A percentile compares a stretch with the other conserved stretches of the same genome.
Evolutionary conservation across 2,329 filamentous ascomycete genomes (phyloP).

Genomic region (Plectosphaerella cucumerina): DNA sequence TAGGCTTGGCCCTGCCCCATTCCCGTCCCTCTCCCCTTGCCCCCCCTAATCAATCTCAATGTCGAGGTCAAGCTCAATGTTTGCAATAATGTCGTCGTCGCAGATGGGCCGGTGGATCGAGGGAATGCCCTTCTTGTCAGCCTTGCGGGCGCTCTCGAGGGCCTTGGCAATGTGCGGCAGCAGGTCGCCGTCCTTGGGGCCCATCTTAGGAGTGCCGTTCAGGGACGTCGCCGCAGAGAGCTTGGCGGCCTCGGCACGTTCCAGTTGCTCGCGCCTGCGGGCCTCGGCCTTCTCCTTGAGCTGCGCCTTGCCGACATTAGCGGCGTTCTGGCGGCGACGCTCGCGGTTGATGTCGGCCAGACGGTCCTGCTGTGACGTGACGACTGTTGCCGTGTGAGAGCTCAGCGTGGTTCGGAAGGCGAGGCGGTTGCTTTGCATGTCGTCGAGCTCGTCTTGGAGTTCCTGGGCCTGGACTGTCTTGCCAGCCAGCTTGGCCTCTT

Average conservation of each 20-base stretch:
- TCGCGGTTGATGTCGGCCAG: constrained; percentile 78
- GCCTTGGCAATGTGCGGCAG: constrained; percentile 48
- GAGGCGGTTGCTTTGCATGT: constrained; percentile 63
- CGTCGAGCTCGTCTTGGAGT: constrained; percentile 57
- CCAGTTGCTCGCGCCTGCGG: constrained; percentile 56
- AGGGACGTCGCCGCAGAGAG: constrained; percentile 18
- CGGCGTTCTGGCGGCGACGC: constrained; percentile 80
- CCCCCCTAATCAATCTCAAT: constrained; percentile 47
- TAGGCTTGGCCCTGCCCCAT: too few species aligned
- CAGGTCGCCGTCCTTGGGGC: constrained; percentile 32
- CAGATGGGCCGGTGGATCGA: constrained; percentile 75
- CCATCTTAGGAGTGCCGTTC: constrained; percentile 47
- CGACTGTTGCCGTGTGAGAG: constrained; percentile 44
- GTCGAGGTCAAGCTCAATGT: constrained; percentile 86
- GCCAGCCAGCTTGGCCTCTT: constrained; percentile 60
- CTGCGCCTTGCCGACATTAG: constrained; percentile 87
- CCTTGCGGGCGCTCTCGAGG: constrained; percentile 46
- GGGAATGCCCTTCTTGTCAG: constrained; percentile 56
- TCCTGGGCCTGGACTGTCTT: constrained; percentile 54
- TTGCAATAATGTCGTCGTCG: constrained; percentile 90
- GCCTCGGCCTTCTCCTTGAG: constrained; percentile 64
- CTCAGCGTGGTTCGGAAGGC: constrained; percentile 67
- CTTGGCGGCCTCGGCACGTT: constrained; percentile 57
- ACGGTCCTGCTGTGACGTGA: constrained; percentile 70
- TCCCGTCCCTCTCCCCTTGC: too few species aligned